phyloP scores from a whole-genome alignment of 78 protist species.

The Dictyostelium purpureum region DNA sequence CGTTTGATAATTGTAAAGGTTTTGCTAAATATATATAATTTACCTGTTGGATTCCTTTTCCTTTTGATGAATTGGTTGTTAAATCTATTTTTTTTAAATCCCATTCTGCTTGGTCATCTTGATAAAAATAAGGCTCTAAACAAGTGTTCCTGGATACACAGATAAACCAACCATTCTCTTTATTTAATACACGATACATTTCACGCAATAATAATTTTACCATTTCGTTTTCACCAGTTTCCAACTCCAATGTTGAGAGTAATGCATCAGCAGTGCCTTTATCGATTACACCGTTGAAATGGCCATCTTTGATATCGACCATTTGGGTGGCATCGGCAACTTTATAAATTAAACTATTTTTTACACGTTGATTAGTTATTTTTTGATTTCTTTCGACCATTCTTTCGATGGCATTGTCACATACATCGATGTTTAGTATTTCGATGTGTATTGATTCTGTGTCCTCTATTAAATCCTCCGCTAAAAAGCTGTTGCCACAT shows the following conservation, averaged over 20 bases:
- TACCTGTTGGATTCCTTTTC: conserved; percentile 52
- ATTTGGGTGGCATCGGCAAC: conserved; percentile 30
- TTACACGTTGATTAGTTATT: conserved; percentile 17
- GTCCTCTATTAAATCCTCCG: conserved; percentile 54
- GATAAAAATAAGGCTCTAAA: conserved; percentile 57
- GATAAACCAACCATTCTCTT: conserved; percentile 11
- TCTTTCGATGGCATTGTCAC: conserved; percentile 54
- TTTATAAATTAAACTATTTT: not conserved
- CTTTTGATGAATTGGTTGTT: conserved; percentile 28
- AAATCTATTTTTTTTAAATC: not conserved
- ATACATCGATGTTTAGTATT: conserved; percentile 44
- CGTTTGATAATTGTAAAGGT: not conserved
- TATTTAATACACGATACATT: conserved; percentile 41
- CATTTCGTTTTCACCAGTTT: conserved; percentile 55
- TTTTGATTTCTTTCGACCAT: conserved; percentile 6
- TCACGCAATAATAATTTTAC: conserved; percentile 33
- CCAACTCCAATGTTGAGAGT: conserved; percentile 48
- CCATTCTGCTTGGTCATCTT: conserved; percentile 40
- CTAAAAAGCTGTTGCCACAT: conserved; percentile 64
- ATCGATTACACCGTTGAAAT: conserved; percentile 35
- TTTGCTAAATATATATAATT: conserved; percentile 35
- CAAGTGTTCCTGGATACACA: conserved; percentile 28
- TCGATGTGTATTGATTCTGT: not conserved
- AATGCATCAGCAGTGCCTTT: conserved; percentile 64
- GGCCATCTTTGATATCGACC: not conserved